These are phyloP conservation scores for Lepidium aucheri DNA, from an alignment of 345 rosid species.

Conservation along the genomic window DNA sequence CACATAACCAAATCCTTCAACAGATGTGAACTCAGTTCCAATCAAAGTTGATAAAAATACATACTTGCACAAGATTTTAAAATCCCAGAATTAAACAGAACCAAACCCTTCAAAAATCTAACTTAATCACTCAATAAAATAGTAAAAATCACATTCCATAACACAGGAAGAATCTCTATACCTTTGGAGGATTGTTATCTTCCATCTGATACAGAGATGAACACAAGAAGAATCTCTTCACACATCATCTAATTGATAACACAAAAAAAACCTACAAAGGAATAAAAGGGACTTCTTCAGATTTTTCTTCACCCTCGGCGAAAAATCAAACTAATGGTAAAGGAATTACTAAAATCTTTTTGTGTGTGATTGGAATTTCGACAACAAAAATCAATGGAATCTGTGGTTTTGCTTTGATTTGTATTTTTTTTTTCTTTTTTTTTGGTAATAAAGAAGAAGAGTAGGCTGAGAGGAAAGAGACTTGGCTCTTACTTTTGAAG, in stretches of 20 bases:
- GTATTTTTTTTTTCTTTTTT: background rate
- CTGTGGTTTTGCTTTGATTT: slow-evolving; percentile 15
- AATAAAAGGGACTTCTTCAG: background rate
- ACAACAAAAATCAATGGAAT: slow-evolving; percentile 8
- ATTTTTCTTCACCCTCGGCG: background rate
- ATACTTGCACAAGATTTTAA: background rate
- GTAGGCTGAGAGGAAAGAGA: slow-evolving; percentile 4
- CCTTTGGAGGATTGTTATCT: slow-evolving; percentile 16
- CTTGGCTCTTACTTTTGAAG: background rate
- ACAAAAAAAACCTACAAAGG: background rate
- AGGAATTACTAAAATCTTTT: slow-evolving; percentile 2
- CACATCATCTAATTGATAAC: slow-evolving; percentile 6
- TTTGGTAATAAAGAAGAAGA: background rate
- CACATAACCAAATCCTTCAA: background rate
- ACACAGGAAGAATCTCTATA: background rate
- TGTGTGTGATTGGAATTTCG: background rate
- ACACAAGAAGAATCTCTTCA: slow-evolving; percentile 4
- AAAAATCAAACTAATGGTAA: slow-evolving; percentile 22
- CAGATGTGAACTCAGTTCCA: background rate
- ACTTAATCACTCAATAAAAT: background rate
- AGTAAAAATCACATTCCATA: background rate
- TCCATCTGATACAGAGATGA: slow-evolving; percentile 12
- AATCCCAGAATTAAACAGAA: background rate
- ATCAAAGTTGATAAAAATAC: background rate
- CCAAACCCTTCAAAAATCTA: background rate